A percentile compares a stretch with the other conserved stretches of the same genome.
These are phyloP conservation scores for Knoxia roxburghii DNA, from an alignment of 257 asterid genomes.

Conservation along the genomic window DNA sequence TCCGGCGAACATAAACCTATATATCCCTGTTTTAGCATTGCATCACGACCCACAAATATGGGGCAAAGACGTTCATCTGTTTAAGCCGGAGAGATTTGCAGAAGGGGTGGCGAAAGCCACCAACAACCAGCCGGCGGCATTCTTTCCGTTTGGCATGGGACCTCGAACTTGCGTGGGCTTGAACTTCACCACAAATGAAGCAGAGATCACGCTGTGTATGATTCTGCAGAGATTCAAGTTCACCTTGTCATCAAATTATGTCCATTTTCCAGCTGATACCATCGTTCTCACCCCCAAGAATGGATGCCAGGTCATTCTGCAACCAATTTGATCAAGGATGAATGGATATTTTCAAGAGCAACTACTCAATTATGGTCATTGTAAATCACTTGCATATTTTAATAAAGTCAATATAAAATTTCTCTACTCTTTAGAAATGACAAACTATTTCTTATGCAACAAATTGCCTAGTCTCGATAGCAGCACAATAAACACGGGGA, in stretches of 20 bases:
- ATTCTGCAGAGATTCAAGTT: conserved; percentile 46
- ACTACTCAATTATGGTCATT: not conserved
- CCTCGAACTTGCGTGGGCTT: conserved; percentile 66
- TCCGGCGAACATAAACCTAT: conserved; percentile 6
- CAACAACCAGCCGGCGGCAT: conserved; percentile 37
- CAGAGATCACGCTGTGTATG: conserved; percentile 50
- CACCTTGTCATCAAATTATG: conserved; percentile 38
- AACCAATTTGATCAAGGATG: not conserved
- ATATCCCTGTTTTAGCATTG: conserved; percentile 41
- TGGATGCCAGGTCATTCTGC: conserved; percentile 51
- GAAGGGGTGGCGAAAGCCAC: conserved; percentile 38
- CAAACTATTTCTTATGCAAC: too few species aligned
- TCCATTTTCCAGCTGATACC: conserved; percentile 50
- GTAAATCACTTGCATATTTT: not conserved
- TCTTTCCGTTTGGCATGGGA: conserved; percentile 58
- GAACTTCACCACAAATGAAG: conserved; percentile 47
- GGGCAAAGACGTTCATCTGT: conserved; percentile 57
- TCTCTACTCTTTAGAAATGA: too few species aligned
- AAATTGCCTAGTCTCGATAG: too few species aligned
- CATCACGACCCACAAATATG: conserved; percentile 55
- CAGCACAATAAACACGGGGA: too few species aligned
- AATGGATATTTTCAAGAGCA: not conserved
- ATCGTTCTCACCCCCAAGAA: conserved; percentile 48
- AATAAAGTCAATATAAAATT: too few species aligned
- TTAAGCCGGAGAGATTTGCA: conserved; percentile 55